phyloP scores from a whole-genome alignment of 1,139 yeast species.

The Nakaseomyces delphensis region DNA sequence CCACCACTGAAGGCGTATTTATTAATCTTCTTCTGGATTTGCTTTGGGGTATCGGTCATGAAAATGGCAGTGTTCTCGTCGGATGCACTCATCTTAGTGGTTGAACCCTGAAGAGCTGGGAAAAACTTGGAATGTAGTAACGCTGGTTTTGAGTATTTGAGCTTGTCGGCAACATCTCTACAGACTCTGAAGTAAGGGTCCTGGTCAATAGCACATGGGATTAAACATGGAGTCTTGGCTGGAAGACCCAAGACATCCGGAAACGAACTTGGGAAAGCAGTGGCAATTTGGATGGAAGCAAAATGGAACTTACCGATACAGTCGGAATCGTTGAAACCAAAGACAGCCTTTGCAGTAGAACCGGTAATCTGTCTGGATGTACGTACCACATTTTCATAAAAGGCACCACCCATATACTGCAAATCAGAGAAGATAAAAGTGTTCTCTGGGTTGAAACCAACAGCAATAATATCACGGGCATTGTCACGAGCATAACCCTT shows the following conservation, averaged over 20 bases:
- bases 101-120: constrained; percentile 97
- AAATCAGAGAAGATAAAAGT: constrained; percentile 92
- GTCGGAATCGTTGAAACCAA: constrained; percentile 92
- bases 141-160: constrained; percentile 85
- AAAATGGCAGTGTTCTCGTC: constrained; percentile 77
- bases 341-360: constrained; percentile 93
- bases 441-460: constrained; percentile 89
- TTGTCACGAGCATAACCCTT: constrained; percentile 69
- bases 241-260: constrained; percentile 86
- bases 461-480: constrained; percentile 88
- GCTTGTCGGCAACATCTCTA: constrained; percentile 92
- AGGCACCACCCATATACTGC: constrained; percentile 85
- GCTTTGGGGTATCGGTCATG: constrained; percentile 90
- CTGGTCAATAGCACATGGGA: constrained; percentile 99
- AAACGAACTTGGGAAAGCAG: constrained; percentile 92
- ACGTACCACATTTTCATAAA: constrained; percentile 89
- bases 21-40: constrained; percentile 88
- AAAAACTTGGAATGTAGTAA: constrained; percentile 90
- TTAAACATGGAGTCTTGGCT: constrained; percentile 83
- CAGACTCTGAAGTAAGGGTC: constrained; percentile 98
- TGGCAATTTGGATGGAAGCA: constrained; percentile 91
- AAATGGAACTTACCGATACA: constrained; percentile 92
- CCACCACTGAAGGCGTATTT: constrained; percentile 98
- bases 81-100: constrained; percentile 95
- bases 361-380: constrained; percentile 94